Conservation (phyloP, 768 basidiomycete genomes). For the Russula vinacea region DNA sequence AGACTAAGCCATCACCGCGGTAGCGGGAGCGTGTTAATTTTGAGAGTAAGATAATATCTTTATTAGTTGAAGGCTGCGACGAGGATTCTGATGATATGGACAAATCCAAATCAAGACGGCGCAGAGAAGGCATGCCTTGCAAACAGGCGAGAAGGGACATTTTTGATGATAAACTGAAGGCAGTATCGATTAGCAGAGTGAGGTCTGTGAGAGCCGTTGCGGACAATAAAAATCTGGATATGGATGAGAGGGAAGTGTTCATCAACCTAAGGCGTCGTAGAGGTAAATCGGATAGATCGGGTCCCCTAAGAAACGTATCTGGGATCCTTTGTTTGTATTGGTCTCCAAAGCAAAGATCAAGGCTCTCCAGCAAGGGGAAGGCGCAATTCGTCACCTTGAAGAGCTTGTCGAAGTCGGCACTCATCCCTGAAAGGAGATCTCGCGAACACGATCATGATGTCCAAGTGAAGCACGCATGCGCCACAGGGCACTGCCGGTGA, state of each 20-base stretch:
- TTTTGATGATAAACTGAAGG: no score
- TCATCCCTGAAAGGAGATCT: not conserved
- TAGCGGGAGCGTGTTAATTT: not conserved
- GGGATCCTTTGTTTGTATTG: not conserved
- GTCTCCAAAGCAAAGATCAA: not conserved
- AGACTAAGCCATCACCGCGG: not conserved
- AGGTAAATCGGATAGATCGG: not conserved
- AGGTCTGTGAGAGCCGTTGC: not conserved
- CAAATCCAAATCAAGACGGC: not conserved
- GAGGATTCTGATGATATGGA: not conserved
- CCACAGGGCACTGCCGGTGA: not conserved
- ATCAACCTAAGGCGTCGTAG: not conserved
- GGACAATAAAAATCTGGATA: conserved; percentile 2
- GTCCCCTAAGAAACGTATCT: not conserved
- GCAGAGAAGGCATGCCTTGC: not conserved
- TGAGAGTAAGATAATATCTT: not conserved
- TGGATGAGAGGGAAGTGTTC: not conserved
- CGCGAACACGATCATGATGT: not conserved
- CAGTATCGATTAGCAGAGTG: not conserved
- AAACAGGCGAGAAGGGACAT: not conserved
- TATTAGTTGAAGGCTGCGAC: no score
- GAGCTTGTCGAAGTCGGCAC: not conserved
- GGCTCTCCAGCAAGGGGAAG: conserved; percentile 11
- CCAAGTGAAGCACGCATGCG: not conserved
- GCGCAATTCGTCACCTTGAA: not conserved